Evolutionary conservation across 306 rosid species (phyloP), one percentile per base, ranked within the genome.

Genomic region (Gillenia trifoliata): DNA sequence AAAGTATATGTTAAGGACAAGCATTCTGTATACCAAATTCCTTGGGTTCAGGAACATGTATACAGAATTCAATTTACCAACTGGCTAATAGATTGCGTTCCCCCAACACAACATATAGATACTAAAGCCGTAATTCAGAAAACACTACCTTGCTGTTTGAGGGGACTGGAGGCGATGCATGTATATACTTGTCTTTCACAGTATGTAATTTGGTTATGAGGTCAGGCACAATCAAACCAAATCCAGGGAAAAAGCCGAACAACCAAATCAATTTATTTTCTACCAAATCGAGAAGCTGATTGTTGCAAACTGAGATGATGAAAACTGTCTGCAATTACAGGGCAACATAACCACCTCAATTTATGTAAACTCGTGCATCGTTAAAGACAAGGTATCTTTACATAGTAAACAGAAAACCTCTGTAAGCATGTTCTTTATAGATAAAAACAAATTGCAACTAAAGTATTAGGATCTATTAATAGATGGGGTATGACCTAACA

Each of bases 251-350:
- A 66, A 82, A 82, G 77, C 92, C 79, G 71, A 89, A 78, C 73
- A 86, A 68, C 90, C 89, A 47, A 50, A 89, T 80, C 78, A 89
- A 80, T 79, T 86, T 85, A 75, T 86, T 84, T 69, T 87, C 95
- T 72, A 89, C 75, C 89, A 86, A 87, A 40, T 84, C 80, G 41
- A 89, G 95, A 73, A 89, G 90, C 64, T 89, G 90, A 84, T 86
- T 87, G 71, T 87, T 89, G 92, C 95, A 89, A 75, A 89, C 88
- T 45, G 87, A 77, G 86, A 89, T 86, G 79, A 89, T 83, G 56
- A 89, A 89, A 78, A 87, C 52, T 2, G 95, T 87, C 92, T 89
- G 95, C 78, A 74, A 33, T 28, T 15, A 31, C 3, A n/a, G n/a
- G 33, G 71, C 11, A 45, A 76, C 43, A n/a, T 22, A 65, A 49